Conservation (phyloP, 306 rosid species). For the Gillenia trifoliata region DNA sequence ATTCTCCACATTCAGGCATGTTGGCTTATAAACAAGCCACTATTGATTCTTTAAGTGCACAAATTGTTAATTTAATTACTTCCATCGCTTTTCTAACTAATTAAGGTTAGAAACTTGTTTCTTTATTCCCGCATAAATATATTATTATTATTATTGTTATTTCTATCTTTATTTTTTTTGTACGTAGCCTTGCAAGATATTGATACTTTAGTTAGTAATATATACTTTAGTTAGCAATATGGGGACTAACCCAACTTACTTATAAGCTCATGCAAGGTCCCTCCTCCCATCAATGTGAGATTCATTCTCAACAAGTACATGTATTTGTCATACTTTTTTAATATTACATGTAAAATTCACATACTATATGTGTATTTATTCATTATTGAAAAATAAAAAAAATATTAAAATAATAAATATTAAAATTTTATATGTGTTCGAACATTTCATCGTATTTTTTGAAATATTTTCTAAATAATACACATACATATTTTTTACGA, state of each 20-base stretch:
- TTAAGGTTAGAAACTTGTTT: background rate
- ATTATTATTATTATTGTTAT: background rate
- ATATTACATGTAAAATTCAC: background rate
- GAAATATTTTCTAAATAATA: background rate
- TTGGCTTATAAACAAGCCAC: background rate
- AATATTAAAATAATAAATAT: too few relatives aligned
- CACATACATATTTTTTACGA: background rate
- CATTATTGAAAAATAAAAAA: background rate
- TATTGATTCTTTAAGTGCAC: background rate
- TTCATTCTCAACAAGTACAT: too few relatives aligned
- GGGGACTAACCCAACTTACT: too few relatives aligned
- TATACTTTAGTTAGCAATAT: too few relatives aligned
- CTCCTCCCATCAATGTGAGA: too few relatives aligned
- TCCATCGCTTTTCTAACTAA: background rate
- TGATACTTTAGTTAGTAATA: background rate
- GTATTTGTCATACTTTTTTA: background rate
- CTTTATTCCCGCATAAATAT: background rate
- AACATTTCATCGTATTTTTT: too few relatives aligned
- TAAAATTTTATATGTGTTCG: background rate
- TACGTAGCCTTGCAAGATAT: background rate
- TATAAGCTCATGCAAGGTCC: too few relatives aligned
- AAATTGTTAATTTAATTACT: background rate
- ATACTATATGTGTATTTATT: background rate
- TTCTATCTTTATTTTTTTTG: background rate
- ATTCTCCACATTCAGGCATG: background rate